Percentiles rank a stretch among this genome's conserved stretches.
Conservation (phyloP, 805 yeast species). For the Cyberlindnera galapagoensis region DNA sequence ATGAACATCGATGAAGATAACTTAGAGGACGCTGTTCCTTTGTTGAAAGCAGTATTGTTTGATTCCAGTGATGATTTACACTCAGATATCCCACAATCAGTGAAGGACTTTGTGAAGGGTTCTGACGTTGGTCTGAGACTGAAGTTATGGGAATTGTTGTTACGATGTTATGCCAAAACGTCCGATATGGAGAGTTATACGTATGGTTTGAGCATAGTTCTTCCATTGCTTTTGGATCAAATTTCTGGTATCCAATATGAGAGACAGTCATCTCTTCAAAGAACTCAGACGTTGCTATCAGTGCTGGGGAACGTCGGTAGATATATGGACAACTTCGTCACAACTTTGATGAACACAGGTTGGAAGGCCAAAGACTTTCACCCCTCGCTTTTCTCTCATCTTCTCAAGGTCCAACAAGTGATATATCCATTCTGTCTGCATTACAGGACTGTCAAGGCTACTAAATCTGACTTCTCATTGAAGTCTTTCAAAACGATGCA, state of each 20-base stretch:
- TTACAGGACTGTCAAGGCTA: too few relatives aligned
- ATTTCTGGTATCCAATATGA: constrained; percentile 20
- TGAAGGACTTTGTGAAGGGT: constrained; percentile 50
- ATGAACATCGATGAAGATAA: constrained; percentile 17
- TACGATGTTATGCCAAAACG: constrained; percentile 43
- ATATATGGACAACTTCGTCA: constrained; percentile 35
- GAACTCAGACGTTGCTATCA: constrained; percentile 39
- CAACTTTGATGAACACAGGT: constrained; percentile 19
- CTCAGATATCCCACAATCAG: constrained; percentile 38
- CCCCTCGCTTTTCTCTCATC: constrained; percentile 13
- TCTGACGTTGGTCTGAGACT: constrained; percentile 64
- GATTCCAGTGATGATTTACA: constrained; percentile 12
- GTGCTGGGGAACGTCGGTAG: constrained; percentile 49
- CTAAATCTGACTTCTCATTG: constrained; percentile 24
- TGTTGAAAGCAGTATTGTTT: constrained; percentile 41
- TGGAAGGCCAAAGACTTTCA: constrained; percentile 28
- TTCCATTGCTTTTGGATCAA: constrained; percentile 37
- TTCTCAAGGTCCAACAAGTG: constrained; percentile 32
- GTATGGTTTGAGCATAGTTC: constrained; percentile 44
- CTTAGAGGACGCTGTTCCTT: constrained; percentile 23
- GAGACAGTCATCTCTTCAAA: constrained; percentile 23
- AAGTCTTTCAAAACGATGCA: constrained; percentile 22
- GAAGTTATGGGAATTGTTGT: constrained; percentile 68
- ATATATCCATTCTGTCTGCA: constrained; percentile 27
- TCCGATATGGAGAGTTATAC: constrained; percentile 30